Conservation (phyloP, 805 yeast species). For the Lipomyces oligophaga region DNA sequence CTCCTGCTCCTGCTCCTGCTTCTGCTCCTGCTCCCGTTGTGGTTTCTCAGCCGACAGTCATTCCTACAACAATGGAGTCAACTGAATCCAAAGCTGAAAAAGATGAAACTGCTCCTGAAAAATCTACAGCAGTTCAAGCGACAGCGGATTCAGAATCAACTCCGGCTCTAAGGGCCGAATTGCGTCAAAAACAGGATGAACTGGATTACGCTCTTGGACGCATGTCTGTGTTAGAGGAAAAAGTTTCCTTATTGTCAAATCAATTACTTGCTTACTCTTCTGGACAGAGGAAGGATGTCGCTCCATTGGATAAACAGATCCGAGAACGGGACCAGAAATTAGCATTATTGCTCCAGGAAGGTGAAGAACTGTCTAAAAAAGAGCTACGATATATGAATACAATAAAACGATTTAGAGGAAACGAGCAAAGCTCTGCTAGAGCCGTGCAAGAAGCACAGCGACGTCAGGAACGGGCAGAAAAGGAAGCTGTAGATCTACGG, state of each 20-base stretch:
- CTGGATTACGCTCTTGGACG: constrained; percentile 24
- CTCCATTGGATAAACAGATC: constrained; percentile 26
- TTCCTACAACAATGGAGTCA: background rate
- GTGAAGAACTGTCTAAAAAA: constrained; percentile 63
- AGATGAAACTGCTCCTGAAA: background rate
- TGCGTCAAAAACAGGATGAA: constrained; percentile 20
- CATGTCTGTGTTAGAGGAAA: constrained; percentile 32
- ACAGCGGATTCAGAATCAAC: background rate
- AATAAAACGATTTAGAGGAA: constrained; percentile 57
- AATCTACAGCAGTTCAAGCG: background rate
- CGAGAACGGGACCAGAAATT: constrained; percentile 57
- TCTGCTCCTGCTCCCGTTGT: background rate
- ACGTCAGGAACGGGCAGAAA: constrained; percentile 34
- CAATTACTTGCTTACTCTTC: constrained; percentile 24
- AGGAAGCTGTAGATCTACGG: constrained; percentile 44
- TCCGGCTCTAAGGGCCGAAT: constrained; percentile 11
- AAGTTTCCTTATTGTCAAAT: constrained; percentile 35
- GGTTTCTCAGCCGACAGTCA: background rate
- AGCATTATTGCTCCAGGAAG: constrained; percentile 66
- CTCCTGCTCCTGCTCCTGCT: background rate
- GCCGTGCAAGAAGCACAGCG: constrained; percentile 34
- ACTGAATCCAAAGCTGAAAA: too few relatives aligned
- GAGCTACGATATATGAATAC: constrained; percentile 67
- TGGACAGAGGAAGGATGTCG: constrained; percentile 16
- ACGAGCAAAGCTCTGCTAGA: constrained; percentile 42